A percentile compares a stretch with the other conserved stretches of the same genome.
Conservation (phyloP, 2,329 filamentous ascomycete species). For the Hysterium pulicare region DNA sequence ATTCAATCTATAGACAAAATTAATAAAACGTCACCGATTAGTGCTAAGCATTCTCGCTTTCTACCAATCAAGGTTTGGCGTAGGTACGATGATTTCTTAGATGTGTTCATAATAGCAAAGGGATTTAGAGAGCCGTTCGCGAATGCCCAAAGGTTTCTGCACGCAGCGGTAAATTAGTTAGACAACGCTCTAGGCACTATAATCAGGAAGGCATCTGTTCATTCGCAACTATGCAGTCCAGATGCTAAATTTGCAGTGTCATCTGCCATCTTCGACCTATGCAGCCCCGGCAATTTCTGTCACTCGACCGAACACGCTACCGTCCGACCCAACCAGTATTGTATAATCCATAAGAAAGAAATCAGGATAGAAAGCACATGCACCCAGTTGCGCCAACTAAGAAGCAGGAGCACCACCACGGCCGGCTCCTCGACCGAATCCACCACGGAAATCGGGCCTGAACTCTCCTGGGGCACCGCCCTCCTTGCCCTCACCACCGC, state of each 20-base stretch:
- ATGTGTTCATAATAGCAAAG: no score
- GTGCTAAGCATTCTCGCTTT: no score
- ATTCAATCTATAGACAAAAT: not conserved
- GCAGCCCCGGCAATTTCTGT: slow-evolving; percentile 48
- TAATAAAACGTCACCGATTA: no score
- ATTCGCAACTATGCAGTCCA: not conserved
- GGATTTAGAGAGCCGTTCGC: no score
- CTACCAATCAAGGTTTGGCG: no score
- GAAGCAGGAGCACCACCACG: slow-evolving; percentile 37
- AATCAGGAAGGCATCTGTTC: no score
- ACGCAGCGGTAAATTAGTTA: no score
- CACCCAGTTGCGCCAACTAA: slow-evolving; percentile 18
- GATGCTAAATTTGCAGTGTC: slow-evolving; percentile 14
- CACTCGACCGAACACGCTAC: slow-evolving; percentile 50
- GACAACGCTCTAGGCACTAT: no score
- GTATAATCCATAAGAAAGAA: slow-evolving; percentile 7
- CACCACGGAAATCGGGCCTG: slow-evolving; percentile 44
- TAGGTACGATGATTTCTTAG: no score
- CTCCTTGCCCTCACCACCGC: slow-evolving; percentile 44
- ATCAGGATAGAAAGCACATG: not conserved
- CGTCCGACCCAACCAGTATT: slow-evolving; percentile 41
- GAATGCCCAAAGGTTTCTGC: no score
- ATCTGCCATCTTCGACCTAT: slow-evolving; percentile 43
- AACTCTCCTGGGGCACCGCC: slow-evolving; percentile 41
- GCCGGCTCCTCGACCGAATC: slow-evolving; percentile 41